phyloP scores from a whole-genome alignment of 148 eudicot genomes.

The Rhododendron vialii region DNA sequence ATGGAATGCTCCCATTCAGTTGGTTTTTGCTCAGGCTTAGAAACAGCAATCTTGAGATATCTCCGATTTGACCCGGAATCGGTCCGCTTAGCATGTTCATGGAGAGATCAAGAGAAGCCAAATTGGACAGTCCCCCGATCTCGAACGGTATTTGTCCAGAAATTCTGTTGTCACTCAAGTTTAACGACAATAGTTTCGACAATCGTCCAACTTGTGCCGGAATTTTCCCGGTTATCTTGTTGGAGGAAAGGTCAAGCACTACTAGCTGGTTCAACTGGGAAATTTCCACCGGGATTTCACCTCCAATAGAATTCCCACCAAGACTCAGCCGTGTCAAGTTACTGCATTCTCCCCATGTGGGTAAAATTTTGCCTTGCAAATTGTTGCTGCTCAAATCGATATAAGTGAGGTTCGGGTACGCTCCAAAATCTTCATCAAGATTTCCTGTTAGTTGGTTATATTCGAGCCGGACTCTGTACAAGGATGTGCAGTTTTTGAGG shows the following conservation, averaged over 20 bases:
- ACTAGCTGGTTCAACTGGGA: not conserved
- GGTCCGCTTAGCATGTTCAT: constrained; percentile 15
- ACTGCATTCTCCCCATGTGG: not conserved
- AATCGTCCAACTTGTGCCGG: not conserved
- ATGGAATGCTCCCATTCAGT: constrained; percentile 14
- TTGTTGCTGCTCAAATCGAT: not conserved
- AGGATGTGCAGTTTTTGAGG: constrained; percentile 1
- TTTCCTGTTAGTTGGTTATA: not conserved
- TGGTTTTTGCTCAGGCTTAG: constrained; percentile 25
- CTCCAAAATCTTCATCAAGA: constrained; percentile 4
- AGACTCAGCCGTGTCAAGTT: not conserved
- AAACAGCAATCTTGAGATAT: not conserved
- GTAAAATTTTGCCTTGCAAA: not conserved
- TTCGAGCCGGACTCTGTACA: constrained; percentile 9
- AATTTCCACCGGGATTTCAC: constrained; percentile 5
- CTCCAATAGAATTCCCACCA: not conserved
- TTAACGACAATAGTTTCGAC: not conserved
- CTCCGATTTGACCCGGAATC: constrained; percentile 21
- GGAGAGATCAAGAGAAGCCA: constrained; percentile 17
- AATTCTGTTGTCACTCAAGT: constrained; percentile 18
- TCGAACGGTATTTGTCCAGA: constrained; percentile 10
- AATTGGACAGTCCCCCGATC: not conserved
- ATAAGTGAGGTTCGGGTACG: not conserved
- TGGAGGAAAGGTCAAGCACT: not conserved
- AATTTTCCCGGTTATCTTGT: not conserved